Evolutionary conservation across 2,329 filamentous ascomycete species (phyloP).

Genomic region (Pestalotiopsis fici): DNA sequence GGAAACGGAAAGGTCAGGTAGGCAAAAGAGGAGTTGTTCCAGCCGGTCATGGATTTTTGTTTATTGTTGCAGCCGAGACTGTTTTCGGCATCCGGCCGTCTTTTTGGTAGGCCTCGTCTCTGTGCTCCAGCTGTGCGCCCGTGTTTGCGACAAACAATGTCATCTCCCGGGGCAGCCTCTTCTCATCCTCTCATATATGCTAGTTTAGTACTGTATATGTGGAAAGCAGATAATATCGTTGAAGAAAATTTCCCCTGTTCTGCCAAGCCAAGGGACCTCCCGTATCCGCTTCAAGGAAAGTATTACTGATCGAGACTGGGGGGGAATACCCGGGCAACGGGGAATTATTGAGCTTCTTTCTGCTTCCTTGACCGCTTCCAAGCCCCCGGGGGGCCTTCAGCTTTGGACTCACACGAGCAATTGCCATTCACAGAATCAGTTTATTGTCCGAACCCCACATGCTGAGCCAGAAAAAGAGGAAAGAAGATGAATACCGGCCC

Average conservation of each 20-base stretch:
- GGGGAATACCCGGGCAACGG: too few species aligned
- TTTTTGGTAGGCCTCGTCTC: background rate
- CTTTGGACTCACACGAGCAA: background rate
- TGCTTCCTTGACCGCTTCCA: background rate
- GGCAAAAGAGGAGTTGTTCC: background rate
- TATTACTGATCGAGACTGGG: background rate
- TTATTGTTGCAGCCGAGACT: background rate
- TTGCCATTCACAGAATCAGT: background rate
- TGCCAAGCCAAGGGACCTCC: background rate
- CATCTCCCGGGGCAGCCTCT: background rate
- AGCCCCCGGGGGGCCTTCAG: background rate
- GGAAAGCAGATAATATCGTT: background rate
- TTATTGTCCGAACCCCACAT: background rate
- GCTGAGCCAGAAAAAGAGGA: background rate
- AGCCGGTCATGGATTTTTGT: background rate
- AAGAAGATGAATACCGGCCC: background rate
- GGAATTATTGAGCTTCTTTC: background rate
- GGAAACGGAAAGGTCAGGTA: background rate
- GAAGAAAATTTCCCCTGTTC: background rate
- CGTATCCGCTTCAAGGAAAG: background rate
- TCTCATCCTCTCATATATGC: background rate
- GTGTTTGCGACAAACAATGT: conserved; percentile 3
- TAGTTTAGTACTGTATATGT: background rate
- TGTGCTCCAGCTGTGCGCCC: background rate
- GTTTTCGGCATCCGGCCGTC: background rate